Conservation (phyloP, 2,329 filamentous ascomycete species). For the Exophiala aquamarina region DNA sequence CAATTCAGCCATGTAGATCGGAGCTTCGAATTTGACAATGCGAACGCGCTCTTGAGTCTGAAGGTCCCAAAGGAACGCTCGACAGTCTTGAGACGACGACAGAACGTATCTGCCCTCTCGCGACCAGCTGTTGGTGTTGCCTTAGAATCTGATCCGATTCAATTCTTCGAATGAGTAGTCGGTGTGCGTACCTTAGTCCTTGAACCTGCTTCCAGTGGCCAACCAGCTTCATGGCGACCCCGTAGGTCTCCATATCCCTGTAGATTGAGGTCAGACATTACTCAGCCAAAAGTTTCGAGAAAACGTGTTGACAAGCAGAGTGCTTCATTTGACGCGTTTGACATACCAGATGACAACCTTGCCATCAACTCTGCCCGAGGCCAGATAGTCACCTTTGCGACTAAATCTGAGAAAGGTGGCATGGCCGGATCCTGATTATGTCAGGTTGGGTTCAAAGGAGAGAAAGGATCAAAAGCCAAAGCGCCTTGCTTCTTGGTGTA, state of each 20-base stretch:
- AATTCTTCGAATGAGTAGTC: not conserved
- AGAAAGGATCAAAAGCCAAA: slow-evolving; percentile 5
- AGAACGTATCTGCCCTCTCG: slow-evolving; percentile 86
- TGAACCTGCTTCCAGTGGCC: slow-evolving; percentile 94
- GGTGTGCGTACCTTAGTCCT: slow-evolving; percentile 62
- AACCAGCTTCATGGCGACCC: slow-evolving; percentile 87
- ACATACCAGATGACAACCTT: slow-evolving; percentile 75
- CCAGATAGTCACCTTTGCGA: slow-evolving; percentile 89
- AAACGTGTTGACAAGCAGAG: not conserved
- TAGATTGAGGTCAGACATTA: not conserved
- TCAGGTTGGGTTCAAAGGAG: slow-evolving; percentile 19
- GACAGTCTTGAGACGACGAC: slow-evolving; percentile 94
- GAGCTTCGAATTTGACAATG: slow-evolving; percentile 86
- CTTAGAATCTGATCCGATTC: not conserved
- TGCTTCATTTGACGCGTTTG: no score
- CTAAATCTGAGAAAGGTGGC: slow-evolving; percentile 79
- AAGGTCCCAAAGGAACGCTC: slow-evolving; percentile 93
- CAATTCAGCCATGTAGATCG: slow-evolving; percentile 93
- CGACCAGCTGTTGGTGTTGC: slow-evolving; percentile 67
- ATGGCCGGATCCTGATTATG: slow-evolving; percentile 56
- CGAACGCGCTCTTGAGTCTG: slow-evolving; percentile 70
- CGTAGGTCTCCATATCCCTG: slow-evolving; percentile 89
- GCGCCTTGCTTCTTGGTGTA: slow-evolving; percentile 35
- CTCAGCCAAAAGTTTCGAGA: slow-evolving; percentile 36
- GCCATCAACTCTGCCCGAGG: slow-evolving; percentile 88